These are phyloP conservation scores for Plasmodium malariae DNA, from an alignment of 169 alveolate species.

Conservation along the genomic window DNA sequence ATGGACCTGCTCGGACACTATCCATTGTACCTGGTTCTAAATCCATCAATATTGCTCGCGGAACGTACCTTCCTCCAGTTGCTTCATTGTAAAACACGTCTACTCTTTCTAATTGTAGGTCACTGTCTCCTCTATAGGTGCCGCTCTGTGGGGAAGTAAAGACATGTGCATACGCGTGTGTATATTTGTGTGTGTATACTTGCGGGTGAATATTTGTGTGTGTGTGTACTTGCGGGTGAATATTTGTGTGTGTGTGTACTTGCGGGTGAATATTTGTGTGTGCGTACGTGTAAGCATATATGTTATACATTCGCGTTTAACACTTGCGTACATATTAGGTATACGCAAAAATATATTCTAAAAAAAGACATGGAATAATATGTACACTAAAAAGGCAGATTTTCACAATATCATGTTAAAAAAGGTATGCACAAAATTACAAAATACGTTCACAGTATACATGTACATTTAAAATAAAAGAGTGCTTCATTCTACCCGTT, in stretches of 20 bases:
- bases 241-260: not conserved
- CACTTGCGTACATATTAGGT: too few relatives aligned
- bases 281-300: not conserved
- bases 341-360: too few relatives aligned
- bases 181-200: not conserved
- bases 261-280: not conserved
- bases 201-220: not conserved
- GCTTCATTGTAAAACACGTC: slow-evolving; percentile 98
- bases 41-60: slow-evolving; percentile 99
- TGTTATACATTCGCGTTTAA: too few relatives aligned
- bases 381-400: too few relatives aligned
- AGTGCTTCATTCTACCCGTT: too few relatives aligned
- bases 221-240: not conserved
- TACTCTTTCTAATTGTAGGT: slow-evolving; percentile 96
- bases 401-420: too few relatives aligned
- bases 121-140: slow-evolving; percentile 98
- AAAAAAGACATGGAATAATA: too few relatives aligned
- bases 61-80: slow-evolving; percentile 98
- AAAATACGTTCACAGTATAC: too few relatives aligned
- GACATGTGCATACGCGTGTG: not conserved
- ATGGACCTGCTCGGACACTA: slow-evolving; percentile 98
- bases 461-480: too few relatives aligned
- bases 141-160: slow-evolving; percentile 87
- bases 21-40: slow-evolving; percentile 99
- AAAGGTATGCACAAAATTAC: too few relatives aligned